A percentile compares a stretch with the other conserved stretches of the same genome.
Evolutionary conservation across 1,284 basidiomycete genomes (phyloP).

Genomic region (Moesziomyces globuligerus): DNA sequence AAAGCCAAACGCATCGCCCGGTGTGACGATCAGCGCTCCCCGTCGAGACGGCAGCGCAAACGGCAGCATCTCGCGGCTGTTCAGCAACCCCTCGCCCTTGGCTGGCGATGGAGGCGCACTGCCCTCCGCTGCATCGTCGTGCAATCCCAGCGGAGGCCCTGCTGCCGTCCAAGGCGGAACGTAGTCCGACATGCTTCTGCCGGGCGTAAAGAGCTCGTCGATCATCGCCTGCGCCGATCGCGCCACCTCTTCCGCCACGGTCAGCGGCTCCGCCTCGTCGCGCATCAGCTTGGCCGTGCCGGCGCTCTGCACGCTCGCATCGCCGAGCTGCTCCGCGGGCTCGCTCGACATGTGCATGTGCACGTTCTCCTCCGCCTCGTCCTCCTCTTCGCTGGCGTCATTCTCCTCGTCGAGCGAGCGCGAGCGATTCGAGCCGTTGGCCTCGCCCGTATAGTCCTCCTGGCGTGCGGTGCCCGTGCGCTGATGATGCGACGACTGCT

Average conservation of each 20-base stretch:
- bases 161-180: slow-evolving; percentile 52
- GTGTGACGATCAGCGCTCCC: slow-evolving; percentile 76
- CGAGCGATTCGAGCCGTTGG: not conserved
- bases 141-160: slow-evolving; percentile 36
- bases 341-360: slow-evolving; percentile 2
- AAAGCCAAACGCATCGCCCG: slow-evolving; percentile 69
- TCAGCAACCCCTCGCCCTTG: slow-evolving; percentile 70
- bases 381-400: slow-evolving; percentile 6
- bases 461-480: slow-evolving; percentile 55
- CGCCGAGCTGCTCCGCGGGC: slow-evolving; percentile 4
- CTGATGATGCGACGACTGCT: slow-evolving; percentile 31
- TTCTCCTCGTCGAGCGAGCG: slow-evolving; percentile 20
- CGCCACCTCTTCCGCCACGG: slow-evolving; percentile 40
- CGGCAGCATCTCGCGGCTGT: slow-evolving; percentile 91
- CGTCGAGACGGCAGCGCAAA: slow-evolving; percentile 83
- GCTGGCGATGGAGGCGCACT: slow-evolving; percentile 30
- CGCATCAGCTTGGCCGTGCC: slow-evolving; percentile 25
- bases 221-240: slow-evolving; percentile 45
- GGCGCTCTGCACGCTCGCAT: slow-evolving; percentile 37
- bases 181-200: slow-evolving; percentile 57
- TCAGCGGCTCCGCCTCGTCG: slow-evolving; percentile 21
- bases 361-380: slow-evolving; percentile 16
- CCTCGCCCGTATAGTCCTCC: slow-evolving; percentile 28
- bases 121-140: slow-evolving; percentile 19
- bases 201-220: slow-evolving; percentile 53